phyloP scores from a whole-genome alignment of 2,329 filamentous ascomycete genomes.

The Diaporthe batatas region DNA sequence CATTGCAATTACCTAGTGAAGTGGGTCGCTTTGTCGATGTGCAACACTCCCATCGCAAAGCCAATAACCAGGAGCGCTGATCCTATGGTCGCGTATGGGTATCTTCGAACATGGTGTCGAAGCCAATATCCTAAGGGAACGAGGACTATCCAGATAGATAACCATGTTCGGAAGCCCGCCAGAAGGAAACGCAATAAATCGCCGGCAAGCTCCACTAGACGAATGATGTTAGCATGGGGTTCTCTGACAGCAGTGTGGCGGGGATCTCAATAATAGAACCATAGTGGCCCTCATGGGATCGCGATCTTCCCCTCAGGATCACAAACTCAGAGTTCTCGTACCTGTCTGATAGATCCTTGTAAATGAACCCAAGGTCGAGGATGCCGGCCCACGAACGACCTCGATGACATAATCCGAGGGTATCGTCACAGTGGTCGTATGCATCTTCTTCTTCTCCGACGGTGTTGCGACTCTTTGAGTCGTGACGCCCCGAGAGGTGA shows the following conservation, averaged over 20 bases:
- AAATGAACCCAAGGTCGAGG: not conserved
- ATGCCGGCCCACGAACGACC: not conserved
- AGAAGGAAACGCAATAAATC: not conserved
- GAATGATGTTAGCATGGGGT: not conserved
- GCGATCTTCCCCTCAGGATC: not conserved
- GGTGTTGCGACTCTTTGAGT: not conserved
- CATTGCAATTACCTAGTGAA: no score
- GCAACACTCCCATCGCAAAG: not conserved
- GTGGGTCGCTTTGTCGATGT: no score
- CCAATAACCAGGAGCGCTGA: not conserved
- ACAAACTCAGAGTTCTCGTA: not conserved
- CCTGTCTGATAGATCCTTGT: not conserved
- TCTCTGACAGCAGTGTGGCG: not conserved
- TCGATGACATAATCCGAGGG: slow-evolving; percentile 4
- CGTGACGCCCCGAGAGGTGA: not conserved
- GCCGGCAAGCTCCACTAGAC: not conserved
- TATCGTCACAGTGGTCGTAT: slow-evolving; percentile 14
- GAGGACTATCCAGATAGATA: not conserved
- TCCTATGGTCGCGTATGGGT: no score
- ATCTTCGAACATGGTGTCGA: no score
- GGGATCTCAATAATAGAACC: not conserved
- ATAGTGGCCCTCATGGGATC: not conserved
- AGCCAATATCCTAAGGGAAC: no score
- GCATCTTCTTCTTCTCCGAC: not conserved
- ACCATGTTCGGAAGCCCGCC: no score